A percentile compares a stretch with the other conserved stretches of the same genome.
Conservation (phyloP, 2,329 filamentous ascomycete species). For the Colletotrichum liaoningense region DNA sequence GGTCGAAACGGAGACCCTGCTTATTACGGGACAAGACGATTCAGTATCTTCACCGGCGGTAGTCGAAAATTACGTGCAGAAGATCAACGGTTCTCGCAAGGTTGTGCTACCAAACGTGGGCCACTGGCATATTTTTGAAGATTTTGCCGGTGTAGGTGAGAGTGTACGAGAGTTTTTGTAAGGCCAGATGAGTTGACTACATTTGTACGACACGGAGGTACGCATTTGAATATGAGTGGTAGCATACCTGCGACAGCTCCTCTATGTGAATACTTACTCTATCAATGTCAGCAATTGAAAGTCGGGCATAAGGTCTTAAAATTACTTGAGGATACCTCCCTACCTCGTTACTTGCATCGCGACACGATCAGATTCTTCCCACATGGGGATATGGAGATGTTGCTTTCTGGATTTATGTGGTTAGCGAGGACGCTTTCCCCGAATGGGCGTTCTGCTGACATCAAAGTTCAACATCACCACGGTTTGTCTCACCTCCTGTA, state of each 20-base stretch:
- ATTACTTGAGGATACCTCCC: neutral
- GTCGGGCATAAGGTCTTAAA: neutral
- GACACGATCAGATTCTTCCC: neutral
- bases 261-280: too few species aligned
- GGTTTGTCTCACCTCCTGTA: neutral
- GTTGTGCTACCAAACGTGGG: slow-evolving; percentile 54
- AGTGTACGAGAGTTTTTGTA: slow-evolving; percentile 40
- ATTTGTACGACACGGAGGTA: too few species aligned
- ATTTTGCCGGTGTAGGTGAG: slow-evolving; percentile 47
- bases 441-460: neutral
- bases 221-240: too few species aligned
- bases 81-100: slow-evolving; percentile 43
- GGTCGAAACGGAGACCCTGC: slow-evolving; percentile 46
- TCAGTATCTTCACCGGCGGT: slow-evolving; percentile 51
- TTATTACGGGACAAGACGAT: slow-evolving; percentile 60
- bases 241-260: too few species aligned
- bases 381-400: neutral
- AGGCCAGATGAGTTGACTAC: neutral
- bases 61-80: slow-evolving; percentile 45
- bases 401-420: neutral
- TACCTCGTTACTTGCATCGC: neutral
- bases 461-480: neutral
- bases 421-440: neutral
- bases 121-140: slow-evolving; percentile 64
- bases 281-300: neutral